Evolutionary conservation across 495 filamentous ascomycete genomes (phyloP).

Genomic region (Talaromyces nanjingensis): DNA sequence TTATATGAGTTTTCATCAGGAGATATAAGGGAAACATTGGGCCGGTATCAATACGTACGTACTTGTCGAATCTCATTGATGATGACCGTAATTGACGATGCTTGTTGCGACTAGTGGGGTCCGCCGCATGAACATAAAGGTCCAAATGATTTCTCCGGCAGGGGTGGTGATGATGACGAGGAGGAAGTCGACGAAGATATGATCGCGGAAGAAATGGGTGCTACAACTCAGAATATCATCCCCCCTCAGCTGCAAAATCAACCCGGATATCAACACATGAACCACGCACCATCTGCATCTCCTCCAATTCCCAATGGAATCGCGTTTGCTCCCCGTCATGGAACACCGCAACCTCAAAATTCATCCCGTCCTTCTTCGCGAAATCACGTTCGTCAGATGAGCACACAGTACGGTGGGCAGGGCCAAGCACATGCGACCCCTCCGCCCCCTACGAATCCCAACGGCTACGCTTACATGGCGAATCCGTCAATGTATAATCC

Average conservation of each 20-base stretch:
- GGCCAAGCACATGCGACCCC: conserved; percentile 43
- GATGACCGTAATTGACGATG: conserved; percentile 10
- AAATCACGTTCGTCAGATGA: conserved; percentile 67
- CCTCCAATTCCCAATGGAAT: conserved; percentile 82
- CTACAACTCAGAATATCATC: conserved; percentile 53
- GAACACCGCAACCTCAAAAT: conserved; percentile 72
- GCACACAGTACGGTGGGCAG: conserved; percentile 66
- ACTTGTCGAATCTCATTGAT: conserved; percentile 10
- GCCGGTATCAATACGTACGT: conserved; percentile 83
- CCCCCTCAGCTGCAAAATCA: conserved; percentile 73
- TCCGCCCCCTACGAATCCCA: conserved; percentile 58
- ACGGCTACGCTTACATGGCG: conserved; percentile 78
- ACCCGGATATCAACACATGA: conserved; percentile 67
- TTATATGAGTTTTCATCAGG: conserved; percentile 93
- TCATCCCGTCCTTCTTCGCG: conserved; percentile 76
- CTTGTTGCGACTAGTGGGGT: conserved; percentile 57
- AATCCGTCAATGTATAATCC: conserved; percentile 81
- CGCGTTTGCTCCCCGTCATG: conserved; percentile 62
- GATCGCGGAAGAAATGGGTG: conserved; percentile 52
- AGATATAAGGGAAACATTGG: conserved; percentile 85
- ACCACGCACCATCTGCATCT: conserved; percentile 81
- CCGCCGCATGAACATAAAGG: conserved; percentile 94
- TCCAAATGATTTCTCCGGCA: conserved; percentile 82
- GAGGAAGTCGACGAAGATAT: conserved; percentile 71
- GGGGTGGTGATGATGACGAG: conserved; percentile 78